Evolutionary conservation across 164 flowering plant genomes (phyloP), one percentile per base, ranked within the genome.

Genomic region (Warburgia ugandensis): DNA sequence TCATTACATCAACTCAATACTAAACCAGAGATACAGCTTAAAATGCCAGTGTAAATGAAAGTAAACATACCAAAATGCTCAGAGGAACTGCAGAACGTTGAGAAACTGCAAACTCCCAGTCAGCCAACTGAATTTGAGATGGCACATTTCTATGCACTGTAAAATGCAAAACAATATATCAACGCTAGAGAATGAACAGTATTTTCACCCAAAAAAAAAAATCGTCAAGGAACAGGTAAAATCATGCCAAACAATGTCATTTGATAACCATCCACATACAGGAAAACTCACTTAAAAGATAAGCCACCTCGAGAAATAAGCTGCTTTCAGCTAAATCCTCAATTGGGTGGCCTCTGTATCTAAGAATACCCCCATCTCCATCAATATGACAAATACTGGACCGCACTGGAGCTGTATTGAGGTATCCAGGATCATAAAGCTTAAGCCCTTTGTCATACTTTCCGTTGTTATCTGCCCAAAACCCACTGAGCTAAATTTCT

Each of bases 81-180:
- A 86, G 96, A 17, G 99, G 99, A 57, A 89, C 95, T 54, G 95
- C 97, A 58, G 99, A 89, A 73, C 89, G 99, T 58, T 89, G 97
- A 47, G 86, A 73, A 54, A 94, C 68, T 27, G 94, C 83, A 69
- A 89, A 89, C 49, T 94, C 95, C 99, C 99, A 94, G 40, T 86
- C 95, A 29, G 90, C 79, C 57, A 89, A 72, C 57, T 84, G 95
- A 60, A 60, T 78, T 59, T 77, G 65, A 57, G 95, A 78, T 19
- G 99, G 99, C 70, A 94, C 64, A 73, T 77, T 86, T 33, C 99
- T 97, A 64, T 84, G 89, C 81, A 88, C 98, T 83, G 67, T 16
- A 52, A 31, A 36, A 31, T 20, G 48, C 28, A 23, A 49, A 45
- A 0, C 28, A 25, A 27, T 8, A 22, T 27, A 11, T 1, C 20